phyloP scores from a whole-genome alignment of 2,329 filamentous ascomycete species.

The Cercospora sp. region DNA sequence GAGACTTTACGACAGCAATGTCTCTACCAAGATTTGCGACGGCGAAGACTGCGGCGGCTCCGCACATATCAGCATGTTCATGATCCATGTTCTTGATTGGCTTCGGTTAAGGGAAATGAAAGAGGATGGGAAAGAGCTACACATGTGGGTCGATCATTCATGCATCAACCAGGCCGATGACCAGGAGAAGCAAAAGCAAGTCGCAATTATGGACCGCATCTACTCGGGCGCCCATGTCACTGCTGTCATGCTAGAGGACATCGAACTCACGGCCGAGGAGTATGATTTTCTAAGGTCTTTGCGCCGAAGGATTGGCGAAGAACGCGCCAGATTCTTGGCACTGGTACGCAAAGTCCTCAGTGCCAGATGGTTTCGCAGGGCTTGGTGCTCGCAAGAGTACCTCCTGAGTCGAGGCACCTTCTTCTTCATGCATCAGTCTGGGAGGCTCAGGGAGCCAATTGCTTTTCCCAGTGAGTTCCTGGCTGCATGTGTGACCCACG shows the following conservation, averaged over 20 bases:
- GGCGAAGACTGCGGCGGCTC: neutral
- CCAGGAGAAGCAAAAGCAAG: neutral
- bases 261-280: neutral
- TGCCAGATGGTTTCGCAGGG: neutral
- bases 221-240: neutral
- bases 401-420: neutral
- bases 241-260: neutral
- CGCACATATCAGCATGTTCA: neutral
- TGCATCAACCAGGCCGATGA: neutral
- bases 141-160: neutral
- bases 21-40: neutral
- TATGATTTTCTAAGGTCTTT: neutral
- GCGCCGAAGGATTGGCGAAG: neutral
- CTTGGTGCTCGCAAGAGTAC: neutral
- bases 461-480: neutral
- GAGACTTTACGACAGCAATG: neutral
- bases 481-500: neutral
- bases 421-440: neutral
- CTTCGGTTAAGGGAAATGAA: no score
- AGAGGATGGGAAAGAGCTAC: neutral
- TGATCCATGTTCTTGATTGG: neutral
- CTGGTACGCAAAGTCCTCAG: neutral
- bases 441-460: neutral
- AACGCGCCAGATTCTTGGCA: neutral
- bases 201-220: neutral